Evolutionary conservation across 345 rosid species (phyloP).

Genomic region (Cardamine resedifolia): DNA sequence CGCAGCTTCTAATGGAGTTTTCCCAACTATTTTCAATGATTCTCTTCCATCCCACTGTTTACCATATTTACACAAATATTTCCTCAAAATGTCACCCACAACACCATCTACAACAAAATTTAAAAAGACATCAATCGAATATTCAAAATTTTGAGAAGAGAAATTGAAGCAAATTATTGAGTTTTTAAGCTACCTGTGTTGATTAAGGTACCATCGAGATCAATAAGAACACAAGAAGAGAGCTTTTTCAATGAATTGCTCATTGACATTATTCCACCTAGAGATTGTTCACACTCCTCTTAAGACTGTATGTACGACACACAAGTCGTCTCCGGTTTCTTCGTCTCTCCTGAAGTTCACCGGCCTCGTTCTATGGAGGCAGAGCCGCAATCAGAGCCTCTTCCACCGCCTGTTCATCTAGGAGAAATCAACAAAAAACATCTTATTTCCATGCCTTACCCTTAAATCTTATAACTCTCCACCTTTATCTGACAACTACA

Average conservation of each 20-base stretch:
- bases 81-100: slow-evolving; percentile 60
- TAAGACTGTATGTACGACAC: too few relatives aligned
- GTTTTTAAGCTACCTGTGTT: slow-evolving; percentile 45
- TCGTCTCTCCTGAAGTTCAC: slow-evolving; percentile 49
- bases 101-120: slow-evolving; percentile 55
- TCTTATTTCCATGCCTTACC: background rate
- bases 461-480: background rate
- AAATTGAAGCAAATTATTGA: background rate
- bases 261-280: slow-evolving; percentile 36
- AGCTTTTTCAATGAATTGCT: slow-evolving; percentile 46
- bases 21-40: slow-evolving; percentile 55
- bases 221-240: slow-evolving; percentile 61
- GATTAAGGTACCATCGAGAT: slow-evolving; percentile 77
- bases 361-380: slow-evolving; percentile 43
- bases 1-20: slow-evolving; percentile 79
- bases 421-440: slow-evolving; percentile 58
- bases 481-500: background rate
- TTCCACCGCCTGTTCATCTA: slow-evolving; percentile 93
- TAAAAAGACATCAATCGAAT: slow-evolving; percentile 9
- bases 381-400: slow-evolving; percentile 66
- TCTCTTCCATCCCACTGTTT: slow-evolving; percentile 97
- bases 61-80: slow-evolving; percentile 63
- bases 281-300: background rate
- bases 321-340: slow-evolving; percentile 63
- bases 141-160: background rate